Conservation (phyloP, 768 basidiomycete genomes). For the Hysterangium stoloniferum region DNA sequence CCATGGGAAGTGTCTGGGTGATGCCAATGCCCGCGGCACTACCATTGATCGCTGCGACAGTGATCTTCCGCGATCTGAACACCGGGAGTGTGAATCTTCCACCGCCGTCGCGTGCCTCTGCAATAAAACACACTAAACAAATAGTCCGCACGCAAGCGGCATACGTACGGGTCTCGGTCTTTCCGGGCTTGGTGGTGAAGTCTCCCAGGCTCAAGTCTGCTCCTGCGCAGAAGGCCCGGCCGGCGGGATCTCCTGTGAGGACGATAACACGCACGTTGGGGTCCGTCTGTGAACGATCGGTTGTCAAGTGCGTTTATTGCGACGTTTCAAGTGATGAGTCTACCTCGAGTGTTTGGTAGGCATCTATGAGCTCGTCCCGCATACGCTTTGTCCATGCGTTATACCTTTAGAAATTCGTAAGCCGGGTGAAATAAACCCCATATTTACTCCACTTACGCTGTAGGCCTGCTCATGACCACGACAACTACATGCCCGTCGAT, state of each 20-base stretch:
- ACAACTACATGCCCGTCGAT: not conserved
- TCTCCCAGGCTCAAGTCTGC: slow-evolving; percentile 21
- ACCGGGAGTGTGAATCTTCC: slow-evolving; percentile 40
- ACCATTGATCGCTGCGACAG: slow-evolving; percentile 44
- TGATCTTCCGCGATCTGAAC: slow-evolving; percentile 47
- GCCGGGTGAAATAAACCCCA: not conserved
- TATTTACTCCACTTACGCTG: not conserved
- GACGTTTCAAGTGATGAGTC: not conserved
- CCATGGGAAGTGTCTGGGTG: slow-evolving; percentile 6
- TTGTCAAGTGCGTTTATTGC: not conserved
- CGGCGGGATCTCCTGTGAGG: slow-evolving; percentile 42
- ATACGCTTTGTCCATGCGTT: not conserved
- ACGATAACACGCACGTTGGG: slow-evolving; percentile 46
- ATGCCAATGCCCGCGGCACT: slow-evolving; percentile 29
- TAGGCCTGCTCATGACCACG: not conserved
- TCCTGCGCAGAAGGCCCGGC: slow-evolving; percentile 48
- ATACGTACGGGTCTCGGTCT: not conserved
- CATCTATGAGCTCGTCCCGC: not conserved
- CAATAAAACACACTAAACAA: not conserved
- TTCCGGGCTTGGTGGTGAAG: not conserved
- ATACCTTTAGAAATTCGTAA: not conserved
- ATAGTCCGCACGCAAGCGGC: not conserved
- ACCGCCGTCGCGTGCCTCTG: slow-evolving; percentile 41
- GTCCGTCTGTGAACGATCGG: slow-evolving; percentile 24
- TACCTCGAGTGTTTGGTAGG: not conserved